These are phyloP conservation scores for Hemileccinum rubropunctum DNA, from an alignment of 768 basidiomycete genomes.

Conservation along the genomic window DNA sequence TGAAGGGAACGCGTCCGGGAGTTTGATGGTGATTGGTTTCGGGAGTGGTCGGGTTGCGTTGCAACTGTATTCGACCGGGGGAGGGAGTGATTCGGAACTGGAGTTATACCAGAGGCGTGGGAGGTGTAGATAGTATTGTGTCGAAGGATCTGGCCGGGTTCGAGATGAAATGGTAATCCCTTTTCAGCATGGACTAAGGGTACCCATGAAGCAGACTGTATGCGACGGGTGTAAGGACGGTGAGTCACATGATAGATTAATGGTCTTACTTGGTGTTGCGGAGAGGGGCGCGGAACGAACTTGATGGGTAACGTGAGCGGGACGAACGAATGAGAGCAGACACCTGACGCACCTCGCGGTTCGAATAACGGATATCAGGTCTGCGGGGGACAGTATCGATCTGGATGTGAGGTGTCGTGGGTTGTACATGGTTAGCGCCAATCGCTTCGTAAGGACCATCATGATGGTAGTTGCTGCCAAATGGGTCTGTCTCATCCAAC, in stretches of 20 bases:
- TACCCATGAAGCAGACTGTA: constrained; percentile 9
- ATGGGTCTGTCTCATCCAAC: constrained; percentile 71
- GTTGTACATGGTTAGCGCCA: constrained; percentile 17
- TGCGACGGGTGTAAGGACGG: constrained; percentile 6
- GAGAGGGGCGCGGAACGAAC: constrained; percentile 8
- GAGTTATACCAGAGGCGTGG: neutral
- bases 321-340: neutral
- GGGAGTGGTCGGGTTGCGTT: constrained; percentile 7
- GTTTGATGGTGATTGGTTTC: constrained; percentile 14
- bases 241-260: neutral
- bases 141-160: constrained; percentile 58
- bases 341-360: constrained; percentile 21
- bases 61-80: constrained; percentile 1
- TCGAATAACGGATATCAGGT: neutral
- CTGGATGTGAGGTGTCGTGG: too few species aligned
- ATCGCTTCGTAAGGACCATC: constrained; percentile 74
- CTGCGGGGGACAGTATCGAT: neutral
- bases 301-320: constrained; percentile 13
- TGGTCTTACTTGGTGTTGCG: constrained; percentile 19
- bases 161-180: constrained; percentile 48
- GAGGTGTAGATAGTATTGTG: constrained; percentile 22
- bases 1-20: neutral
- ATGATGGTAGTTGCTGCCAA: constrained; percentile 64
- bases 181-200: constrained; percentile 1
- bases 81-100: constrained; percentile 3